A percentile compares a stretch with the other conserved stretches of the same genome.
These are phyloP conservation scores for Backusella sp. DNA, from an alignment of 192 early-diverging fungal species.

Conservation along the genomic window DNA sequence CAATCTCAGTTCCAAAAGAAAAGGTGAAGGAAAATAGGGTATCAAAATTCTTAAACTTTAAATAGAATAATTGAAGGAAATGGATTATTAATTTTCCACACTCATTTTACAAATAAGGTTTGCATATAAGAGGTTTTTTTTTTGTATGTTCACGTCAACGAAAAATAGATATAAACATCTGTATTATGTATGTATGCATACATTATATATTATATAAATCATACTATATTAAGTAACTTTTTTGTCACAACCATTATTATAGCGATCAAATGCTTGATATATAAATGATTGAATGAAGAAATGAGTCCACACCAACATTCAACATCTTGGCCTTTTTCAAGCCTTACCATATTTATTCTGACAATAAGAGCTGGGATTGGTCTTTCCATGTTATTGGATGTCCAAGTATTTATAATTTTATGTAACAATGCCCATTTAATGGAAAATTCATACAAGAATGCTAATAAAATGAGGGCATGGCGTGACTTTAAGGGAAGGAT, in stretches of 20 bases:
- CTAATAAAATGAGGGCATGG: neutral
- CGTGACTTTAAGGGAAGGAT: neutral
- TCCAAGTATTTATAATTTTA: neutral
- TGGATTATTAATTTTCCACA: neutral
- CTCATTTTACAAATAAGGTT: slow-evolving; percentile 7
- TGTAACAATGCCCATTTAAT: neutral
- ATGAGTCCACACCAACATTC: neutral
- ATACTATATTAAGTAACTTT: neutral
- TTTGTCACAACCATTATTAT: neutral
- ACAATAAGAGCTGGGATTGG: neutral
- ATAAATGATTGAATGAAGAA: neutral
- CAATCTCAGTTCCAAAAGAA: neutral
- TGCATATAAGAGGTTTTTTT: neutral
- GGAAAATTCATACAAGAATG: slow-evolving; percentile 2
- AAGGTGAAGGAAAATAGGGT: neutral
- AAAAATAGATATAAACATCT: neutral
- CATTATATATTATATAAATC: neutral
- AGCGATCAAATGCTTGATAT: neutral
- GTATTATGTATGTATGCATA: neutral
- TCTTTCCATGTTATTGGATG: neutral
- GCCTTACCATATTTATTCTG: neutral
- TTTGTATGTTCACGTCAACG: neutral
- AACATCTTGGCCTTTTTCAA: neutral
- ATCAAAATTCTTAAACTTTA: neutral
- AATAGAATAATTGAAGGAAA: neutral